Evolutionary conservation across 441 rosid genomes (phyloP), one percentile per base, ranked within the genome.

Genomic region (Jatropha multifida): DNA sequence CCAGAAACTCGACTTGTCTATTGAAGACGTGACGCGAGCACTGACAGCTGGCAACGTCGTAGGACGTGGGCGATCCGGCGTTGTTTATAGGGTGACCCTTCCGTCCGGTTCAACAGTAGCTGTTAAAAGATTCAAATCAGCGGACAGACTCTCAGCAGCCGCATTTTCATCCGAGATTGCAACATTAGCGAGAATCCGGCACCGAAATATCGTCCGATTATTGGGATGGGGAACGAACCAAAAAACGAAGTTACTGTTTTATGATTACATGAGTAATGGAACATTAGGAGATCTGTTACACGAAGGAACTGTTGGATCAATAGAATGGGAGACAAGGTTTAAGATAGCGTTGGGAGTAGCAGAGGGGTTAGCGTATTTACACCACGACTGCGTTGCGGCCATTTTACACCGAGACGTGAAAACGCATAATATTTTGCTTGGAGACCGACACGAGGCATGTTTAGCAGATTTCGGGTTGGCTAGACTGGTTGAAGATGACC

Each of bases 401-500:
- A 94, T 94, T 77, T 62, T 94, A 68, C 98, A 94, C 78, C 87
- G 98, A 20, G 98, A 94, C 26, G 94, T 94, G 49, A 94, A 94
- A 81, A 86, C 90, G 3, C 91, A 90, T 55, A 92, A 94, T 51
- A 86, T 94, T 12, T 75, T 94, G 70, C 77, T 94, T 20, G 98
- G 97, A 18, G 94, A 91, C 48, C 81, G 76, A 7, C 78, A 81
- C 52, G 94, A 92, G 83, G 86, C 97, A 0, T 91, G 88, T 79
- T 76, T 94, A 78, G 97, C 97, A 1, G 98, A 94, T 83, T 94
- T 94, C 69, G 98, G 98, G 66, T 86, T 94, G 20, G 96, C 98
- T 0, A 75, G 91, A 77, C 78, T 89, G 73, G 89, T 91, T 4
- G 90, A 90, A 66, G 90, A 87, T 3, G 86, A 86, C 26, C 82